These are phyloP conservation scores for Aeschynomene evenia DNA, from an alignment of 306 rosid species.

Conservation along the genomic window DNA sequence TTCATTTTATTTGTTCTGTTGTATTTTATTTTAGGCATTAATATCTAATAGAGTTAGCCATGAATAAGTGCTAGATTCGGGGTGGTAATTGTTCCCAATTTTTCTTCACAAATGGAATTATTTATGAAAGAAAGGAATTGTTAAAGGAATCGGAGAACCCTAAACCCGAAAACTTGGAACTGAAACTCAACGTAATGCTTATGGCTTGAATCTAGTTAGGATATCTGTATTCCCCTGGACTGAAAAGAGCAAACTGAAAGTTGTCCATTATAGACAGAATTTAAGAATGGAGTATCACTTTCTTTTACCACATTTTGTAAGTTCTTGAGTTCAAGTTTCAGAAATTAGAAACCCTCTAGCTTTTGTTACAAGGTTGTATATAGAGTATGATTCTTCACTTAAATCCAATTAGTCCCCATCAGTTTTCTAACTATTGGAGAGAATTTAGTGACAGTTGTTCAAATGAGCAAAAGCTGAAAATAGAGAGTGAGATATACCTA, in stretches of 20 bases:
- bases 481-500: neutral
- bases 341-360: conserved; percentile 11
- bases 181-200: neutral
- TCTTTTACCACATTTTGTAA: neutral
- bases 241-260: conserved; percentile 8
- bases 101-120: neutral
- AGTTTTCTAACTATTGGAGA: neutral
- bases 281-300: conserved; percentile 7
- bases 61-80: neutral
- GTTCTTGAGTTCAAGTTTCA: neutral
- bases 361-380: neutral
- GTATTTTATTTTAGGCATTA: conserved; percentile 15
- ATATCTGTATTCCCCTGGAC: conserved; percentile 14
- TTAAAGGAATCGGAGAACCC: neutral
- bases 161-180: too few species aligned
- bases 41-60: neutral
- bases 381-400: neutral
- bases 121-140: conserved; percentile 9
- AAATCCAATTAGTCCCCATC: neutral
- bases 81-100: conserved; percentile 8
- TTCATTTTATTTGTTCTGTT: neutral
- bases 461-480: neutral
- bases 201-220: neutral
- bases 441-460: neutral
- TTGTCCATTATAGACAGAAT: neutral